phyloP scores from a whole-genome alignment of 495 filamentous ascomycete species.

The Tuber calosporum region DNA sequence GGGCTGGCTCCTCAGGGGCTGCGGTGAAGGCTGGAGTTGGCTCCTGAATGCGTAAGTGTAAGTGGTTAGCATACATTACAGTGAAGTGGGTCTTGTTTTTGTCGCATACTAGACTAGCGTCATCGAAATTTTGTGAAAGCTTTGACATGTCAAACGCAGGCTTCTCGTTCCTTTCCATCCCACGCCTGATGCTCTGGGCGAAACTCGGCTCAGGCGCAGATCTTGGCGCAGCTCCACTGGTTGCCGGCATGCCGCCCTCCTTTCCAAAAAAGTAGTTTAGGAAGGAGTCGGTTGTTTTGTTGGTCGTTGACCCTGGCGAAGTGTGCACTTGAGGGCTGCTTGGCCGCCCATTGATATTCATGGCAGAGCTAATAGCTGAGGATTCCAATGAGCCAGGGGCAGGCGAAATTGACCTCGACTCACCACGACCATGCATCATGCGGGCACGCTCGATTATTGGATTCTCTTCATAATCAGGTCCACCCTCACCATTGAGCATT shows the following conservation, averaged over 20 bases:
- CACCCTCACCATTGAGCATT: conserved; percentile 61
- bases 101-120: conserved; percentile 37
- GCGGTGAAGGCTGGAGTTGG: conserved; percentile 42
- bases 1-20: conserved; percentile 61
- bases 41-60: conserved; percentile 25
- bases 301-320: conserved; percentile 42
- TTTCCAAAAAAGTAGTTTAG: conserved; percentile 98
- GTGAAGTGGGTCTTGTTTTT: background rate
- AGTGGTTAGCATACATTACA: conserved; percentile 17
- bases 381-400: conserved; percentile 37
- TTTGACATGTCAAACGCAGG: conserved; percentile 28
- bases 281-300: conserved; percentile 71
- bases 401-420: conserved; percentile 40
- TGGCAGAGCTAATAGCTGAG: conserved; percentile 34
- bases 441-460: conserved; percentile 41
- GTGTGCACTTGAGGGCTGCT: conserved; percentile 38
- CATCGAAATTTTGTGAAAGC: conserved; percentile 39
- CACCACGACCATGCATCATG: conserved; percentile 31
- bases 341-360: conserved; percentile 44
- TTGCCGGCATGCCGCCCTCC: conserved; percentile 52
- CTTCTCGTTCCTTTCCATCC: conserved; percentile 51
- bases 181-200: conserved; percentile 71
- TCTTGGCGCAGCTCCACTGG: conserved; percentile 32
- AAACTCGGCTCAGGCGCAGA: conserved; percentile 62
- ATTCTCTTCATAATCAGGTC: conserved; percentile 67